Percentiles rank a stretch among this genome's conserved stretches.
Evolutionary conservation across 2,329 filamentous ascomycete genomes (phyloP).

Genomic region (Pseudogymnoascus pannorum): DNA sequence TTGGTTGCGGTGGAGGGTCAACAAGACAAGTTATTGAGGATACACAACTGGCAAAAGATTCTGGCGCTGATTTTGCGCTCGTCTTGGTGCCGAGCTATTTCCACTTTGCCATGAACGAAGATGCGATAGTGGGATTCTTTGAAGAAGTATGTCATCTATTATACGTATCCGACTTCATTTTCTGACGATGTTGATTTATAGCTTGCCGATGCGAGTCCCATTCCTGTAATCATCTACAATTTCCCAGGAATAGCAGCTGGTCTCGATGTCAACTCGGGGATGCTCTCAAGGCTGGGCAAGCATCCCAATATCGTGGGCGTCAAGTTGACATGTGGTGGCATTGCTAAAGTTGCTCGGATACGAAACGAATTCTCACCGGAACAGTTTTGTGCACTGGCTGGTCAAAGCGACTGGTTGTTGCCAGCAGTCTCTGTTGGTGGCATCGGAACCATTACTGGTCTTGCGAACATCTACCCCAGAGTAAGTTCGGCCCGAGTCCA

Average conservation of each 20-base stretch:
- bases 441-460: slow-evolving; percentile 53
- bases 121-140: slow-evolving; percentile 49
- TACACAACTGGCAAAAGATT: slow-evolving; percentile 30
- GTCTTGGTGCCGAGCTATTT: slow-evolving; percentile 35
- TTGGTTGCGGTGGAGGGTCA: slow-evolving; percentile 33
- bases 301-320: slow-evolving; percentile 32
- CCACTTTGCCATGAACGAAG: slow-evolving; percentile 35
- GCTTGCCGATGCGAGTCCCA: slow-evolving; percentile 31
- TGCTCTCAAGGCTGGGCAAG: slow-evolving; percentile 25
- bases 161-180: slow-evolving; percentile 8
- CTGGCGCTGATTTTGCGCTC: slow-evolving; percentile 33
- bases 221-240: slow-evolving; percentile 41
- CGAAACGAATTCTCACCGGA: slow-evolving; percentile 43
- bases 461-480: slow-evolving; percentile 55
- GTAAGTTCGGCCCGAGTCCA: slow-evolving; percentile 25
- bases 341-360: slow-evolving; percentile 40
- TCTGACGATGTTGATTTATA: slow-evolving; percentile 18
- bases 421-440: slow-evolving; percentile 52
- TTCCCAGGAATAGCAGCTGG: slow-evolving; percentile 37
- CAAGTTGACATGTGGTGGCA: slow-evolving; percentile 32
- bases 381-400: slow-evolving; percentile 31
- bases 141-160: slow-evolving; percentile 22
- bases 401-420: slow-evolving; percentile 65
- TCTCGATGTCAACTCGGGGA: slow-evolving; percentile 36
- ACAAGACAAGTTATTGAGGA: slow-evolving; percentile 36